Percentiles rank a stretch among this genome's conserved stretches.
Evolutionary conservation across 305 asterid genomes (phyloP).

Genomic region (Coffea humblotiana): DNA sequence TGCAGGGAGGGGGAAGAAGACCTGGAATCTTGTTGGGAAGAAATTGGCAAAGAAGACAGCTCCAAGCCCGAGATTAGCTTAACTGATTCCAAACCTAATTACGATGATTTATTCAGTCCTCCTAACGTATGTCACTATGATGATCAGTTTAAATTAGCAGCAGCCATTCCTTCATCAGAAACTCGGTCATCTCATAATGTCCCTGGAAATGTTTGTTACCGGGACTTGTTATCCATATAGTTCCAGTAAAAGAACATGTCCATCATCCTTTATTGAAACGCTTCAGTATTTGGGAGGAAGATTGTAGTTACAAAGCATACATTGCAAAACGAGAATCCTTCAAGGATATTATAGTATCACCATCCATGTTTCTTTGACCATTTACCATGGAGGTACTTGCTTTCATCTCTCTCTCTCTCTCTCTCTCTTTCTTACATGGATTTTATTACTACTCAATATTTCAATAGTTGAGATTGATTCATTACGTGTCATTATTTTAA

Average conservation of each 20-base stretch:
- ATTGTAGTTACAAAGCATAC: constrained; percentile 24
- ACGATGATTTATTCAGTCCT: constrained; percentile 3
- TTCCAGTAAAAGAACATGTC: constrained; percentile 18
- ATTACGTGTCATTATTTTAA: background rate
- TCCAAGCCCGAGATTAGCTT: constrained; percentile 8
- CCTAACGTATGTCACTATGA: constrained; percentile 8
- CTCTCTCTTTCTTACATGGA: background rate
- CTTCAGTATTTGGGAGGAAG: constrained; percentile 22
- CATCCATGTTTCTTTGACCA: constrained; percentile 38
- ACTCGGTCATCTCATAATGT: constrained; percentile 8
- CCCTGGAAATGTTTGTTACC: constrained; percentile 36
- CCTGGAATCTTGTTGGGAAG: constrained; percentile 14
- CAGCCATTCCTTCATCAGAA: constrained; percentile 23
- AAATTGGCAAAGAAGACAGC: constrained; percentile 5
- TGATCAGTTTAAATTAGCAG: constrained; percentile 18
- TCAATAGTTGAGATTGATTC: background rate
- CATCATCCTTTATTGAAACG: constrained; percentile 25
- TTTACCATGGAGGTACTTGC: constrained; percentile 38
- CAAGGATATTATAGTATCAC: constrained; percentile 31
- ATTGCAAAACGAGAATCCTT: constrained; percentile 32
- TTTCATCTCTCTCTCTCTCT: background rate
- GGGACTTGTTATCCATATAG: constrained; percentile 30
- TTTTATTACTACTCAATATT: background rate
- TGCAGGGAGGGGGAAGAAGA: constrained; percentile 1
- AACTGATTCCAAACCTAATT: constrained; percentile 2